phyloP scores from a whole-genome alignment of 169 alveolate genomes.

The Besnoitia besnoiti region DNA sequence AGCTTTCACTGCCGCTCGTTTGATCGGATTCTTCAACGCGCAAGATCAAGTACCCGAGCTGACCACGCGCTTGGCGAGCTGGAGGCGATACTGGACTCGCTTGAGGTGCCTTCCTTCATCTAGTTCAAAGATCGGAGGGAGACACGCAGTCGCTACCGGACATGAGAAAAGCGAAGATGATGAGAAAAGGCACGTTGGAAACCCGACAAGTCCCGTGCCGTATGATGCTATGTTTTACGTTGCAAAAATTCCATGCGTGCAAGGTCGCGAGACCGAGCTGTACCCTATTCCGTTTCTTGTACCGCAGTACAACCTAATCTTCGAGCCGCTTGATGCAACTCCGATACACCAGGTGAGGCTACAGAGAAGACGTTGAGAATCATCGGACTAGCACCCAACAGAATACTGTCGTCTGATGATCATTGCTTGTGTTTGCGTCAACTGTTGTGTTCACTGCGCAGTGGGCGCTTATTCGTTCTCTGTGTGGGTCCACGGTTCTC shows the following conservation, averaged over 20 bases:
- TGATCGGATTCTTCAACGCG: constrained; percentile 28
- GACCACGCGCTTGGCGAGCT: neutral
- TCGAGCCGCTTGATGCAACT: constrained; percentile 43
- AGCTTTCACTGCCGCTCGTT: constrained; percentile 38
- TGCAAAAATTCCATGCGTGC: neutral
- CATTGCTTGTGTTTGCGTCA: too few relatives aligned
- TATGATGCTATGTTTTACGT: constrained; percentile 24
- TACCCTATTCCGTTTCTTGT: constrained; percentile 24
- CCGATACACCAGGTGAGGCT: constrained; percentile 31
- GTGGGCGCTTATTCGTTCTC: too few relatives aligned
- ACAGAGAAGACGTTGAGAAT: neutral
- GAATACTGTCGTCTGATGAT: too few relatives aligned
- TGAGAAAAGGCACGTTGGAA: neutral
- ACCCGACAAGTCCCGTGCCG: constrained; percentile 3
- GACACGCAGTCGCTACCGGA: neutral
- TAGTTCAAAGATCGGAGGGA: neutral
- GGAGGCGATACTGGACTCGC: constrained; percentile 33
- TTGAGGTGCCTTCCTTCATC: neutral
- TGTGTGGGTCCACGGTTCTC: too few relatives aligned
- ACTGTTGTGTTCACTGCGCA: too few relatives aligned
- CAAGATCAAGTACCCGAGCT: constrained; percentile 7
- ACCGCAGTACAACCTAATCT: constrained; percentile 3
- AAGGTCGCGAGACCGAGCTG: neutral
- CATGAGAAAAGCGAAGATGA: neutral
- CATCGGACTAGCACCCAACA: too few relatives aligned